Conservation (phyloP, 2,329 filamentous ascomycete genomes). For the Plenodomus tracheiphilus region DNA sequence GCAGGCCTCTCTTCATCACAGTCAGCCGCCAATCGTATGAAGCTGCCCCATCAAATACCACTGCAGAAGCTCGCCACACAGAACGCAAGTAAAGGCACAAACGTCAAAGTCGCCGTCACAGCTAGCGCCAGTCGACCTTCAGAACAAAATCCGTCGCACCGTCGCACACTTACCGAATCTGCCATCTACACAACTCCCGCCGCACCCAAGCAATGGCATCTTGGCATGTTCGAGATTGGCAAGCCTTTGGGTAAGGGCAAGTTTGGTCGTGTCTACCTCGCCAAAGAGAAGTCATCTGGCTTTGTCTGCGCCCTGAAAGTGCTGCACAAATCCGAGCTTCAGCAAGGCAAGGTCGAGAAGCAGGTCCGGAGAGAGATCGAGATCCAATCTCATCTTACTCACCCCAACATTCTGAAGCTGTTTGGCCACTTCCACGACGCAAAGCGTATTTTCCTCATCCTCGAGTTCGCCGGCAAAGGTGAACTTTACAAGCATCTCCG, state of each 20-base stretch:
- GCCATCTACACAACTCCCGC: slow-evolving; percentile 47
- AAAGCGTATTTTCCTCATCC: slow-evolving; percentile 83
- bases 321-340: slow-evolving; percentile 80
- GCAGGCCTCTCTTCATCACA: slow-evolving; percentile 52
- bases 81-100: slow-evolving; percentile 60
- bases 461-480: slow-evolving; percentile 83
- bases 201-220: slow-evolving; percentile 66
- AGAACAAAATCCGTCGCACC: slow-evolving; percentile 42
- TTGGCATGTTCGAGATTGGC: slow-evolving; percentile 93
- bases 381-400: slow-evolving; percentile 83
- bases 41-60: slow-evolving; percentile 69
- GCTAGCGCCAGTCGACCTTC: slow-evolving; percentile 54
- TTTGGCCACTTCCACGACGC: slow-evolving; percentile 89
- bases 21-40: slow-evolving; percentile 64
- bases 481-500: slow-evolving; percentile 87
- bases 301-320: slow-evolving; percentile 89
- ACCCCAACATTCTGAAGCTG: slow-evolving; percentile 81
- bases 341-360: slow-evolving; percentile 81
- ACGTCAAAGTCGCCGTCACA: slow-evolving; percentile 68
- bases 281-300: slow-evolving; percentile 74
- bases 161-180: slow-evolving; percentile 53
- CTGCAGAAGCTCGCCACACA: slow-evolving; percentile 86
- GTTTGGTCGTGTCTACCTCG: slow-evolving; percentile 84
- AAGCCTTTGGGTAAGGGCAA: slow-evolving; percentile 85
- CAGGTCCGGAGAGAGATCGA: slow-evolving; percentile 87